phyloP scores from a whole-genome alignment of 75 land plant genomes.

The Pinus taeda region DNA sequence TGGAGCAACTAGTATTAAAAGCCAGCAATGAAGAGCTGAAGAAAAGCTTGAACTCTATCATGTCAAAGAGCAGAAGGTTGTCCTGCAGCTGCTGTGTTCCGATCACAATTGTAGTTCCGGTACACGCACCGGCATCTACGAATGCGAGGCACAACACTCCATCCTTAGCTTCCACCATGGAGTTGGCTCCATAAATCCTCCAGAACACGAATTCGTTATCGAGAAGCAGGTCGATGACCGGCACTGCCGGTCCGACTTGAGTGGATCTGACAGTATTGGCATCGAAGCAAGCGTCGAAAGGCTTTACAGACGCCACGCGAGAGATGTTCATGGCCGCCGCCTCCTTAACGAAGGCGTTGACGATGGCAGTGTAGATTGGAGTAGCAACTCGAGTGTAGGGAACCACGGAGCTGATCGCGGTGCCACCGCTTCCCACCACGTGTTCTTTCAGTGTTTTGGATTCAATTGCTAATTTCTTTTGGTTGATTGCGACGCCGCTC shows the following conservation, averaged over 20 bases:
- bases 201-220: conserved; percentile 18
- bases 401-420: conserved; percentile 18
- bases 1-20: conserved; percentile 35
- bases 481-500: conserved; percentile 18
- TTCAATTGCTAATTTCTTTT: conserved; percentile 1
- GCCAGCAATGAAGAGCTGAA: conserved; percentile 39
- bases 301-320: conserved; percentile 15
- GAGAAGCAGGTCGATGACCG: conserved; percentile 16
- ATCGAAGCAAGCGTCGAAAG: conserved; percentile 35
- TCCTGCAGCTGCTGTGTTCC: conserved; percentile 41
- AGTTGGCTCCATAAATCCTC: conserved; percentile 26
- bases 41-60: conserved; percentile 28
- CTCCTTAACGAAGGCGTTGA: conserved; percentile 8
- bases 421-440: conserved; percentile 2
- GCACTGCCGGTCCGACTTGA: conserved; percentile 16
- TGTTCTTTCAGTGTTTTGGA: neutral
- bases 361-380: conserved; percentile 19
- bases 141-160: conserved; percentile 29
- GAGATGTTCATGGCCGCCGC: conserved; percentile 16
- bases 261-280: neutral
- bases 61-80: conserved; percentile 49
- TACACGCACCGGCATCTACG: conserved; percentile 21
- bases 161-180: conserved; percentile 21
- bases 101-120: conserved; percentile 5
- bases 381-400: conserved; percentile 21